Base-by-base conservation (phyloP, 345 rosid genomes). In the Eucalyptus fibrosa region DNA sequence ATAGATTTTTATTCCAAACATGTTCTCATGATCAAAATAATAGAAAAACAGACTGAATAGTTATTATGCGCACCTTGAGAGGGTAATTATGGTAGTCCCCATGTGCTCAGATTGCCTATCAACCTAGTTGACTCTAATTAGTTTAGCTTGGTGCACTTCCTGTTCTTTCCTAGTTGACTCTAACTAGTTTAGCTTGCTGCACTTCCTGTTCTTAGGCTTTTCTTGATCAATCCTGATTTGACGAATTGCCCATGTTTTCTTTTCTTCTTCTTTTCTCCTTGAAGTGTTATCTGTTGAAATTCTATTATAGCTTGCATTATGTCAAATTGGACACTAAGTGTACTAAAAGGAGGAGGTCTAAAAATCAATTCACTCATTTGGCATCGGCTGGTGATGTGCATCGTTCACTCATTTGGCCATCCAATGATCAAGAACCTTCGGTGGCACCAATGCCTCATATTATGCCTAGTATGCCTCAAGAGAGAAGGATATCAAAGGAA, bases 181-280 rank as follows among this genome's bases (percentile, higher is more conserved):
- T 15, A 2, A 65, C 7, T 7, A 65, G 72, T 7, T 62, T 7
- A 15, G 72, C 9, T 65, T 30, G 72, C 1, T 65, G 34, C 69
- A n/a, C 72, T 65, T n/a, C 37, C 5, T 15, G 10, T 65, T 65
- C 18, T 65, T 65, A 65, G 19, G 3, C 19, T 65, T 65, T n/a
- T 65, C 0, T 30, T n/a, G 3, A 65, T 2, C 19, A 0, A 2
- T n/a, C 72, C 2, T 65, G 72, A 30, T 65, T 65, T 3, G 10
- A 65, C 2, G 19, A 65, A n/a, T 30, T 65, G 19, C 19, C 5
- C 4, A 62, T 62, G 37, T n/a, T 62, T 62, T 28, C 1, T 62
- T 30, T n/a, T 12, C 8, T 28, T 4, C 16, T 4, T 49, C 5
- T 65, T n/a, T 16, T 65, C 9, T 18, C 55, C 19, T n/a, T 7